Evolutionary conservation across 345 rosid species (phyloP).

Genomic region (Noccaea bulbosa): DNA sequence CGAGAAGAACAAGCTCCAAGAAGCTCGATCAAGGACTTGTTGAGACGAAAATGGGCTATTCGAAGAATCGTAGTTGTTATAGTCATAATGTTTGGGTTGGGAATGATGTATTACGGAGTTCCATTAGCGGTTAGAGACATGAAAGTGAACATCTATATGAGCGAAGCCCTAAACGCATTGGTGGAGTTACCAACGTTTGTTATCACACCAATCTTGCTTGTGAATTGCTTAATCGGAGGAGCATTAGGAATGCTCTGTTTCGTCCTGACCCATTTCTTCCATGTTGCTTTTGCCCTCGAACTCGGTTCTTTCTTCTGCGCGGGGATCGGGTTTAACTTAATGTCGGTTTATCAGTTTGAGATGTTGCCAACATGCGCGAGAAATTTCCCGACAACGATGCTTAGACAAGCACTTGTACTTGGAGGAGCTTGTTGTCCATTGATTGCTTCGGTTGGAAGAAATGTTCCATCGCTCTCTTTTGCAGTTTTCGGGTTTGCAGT

Average conservation of each 20-base stretch:
- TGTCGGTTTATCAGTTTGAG: constrained; percentile 17
- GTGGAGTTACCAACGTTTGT: constrained; percentile 21
- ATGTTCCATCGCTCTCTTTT: constrained; percentile 14
- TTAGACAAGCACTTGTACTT: not conserved
- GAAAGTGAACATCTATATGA: constrained; percentile 12
- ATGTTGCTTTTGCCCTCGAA: constrained; percentile 10
- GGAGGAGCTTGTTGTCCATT: constrained; percentile 20
- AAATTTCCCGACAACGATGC: not conserved
- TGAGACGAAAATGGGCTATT: constrained; percentile 21
- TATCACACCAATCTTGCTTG: constrained; percentile 18
- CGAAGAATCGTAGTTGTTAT: constrained; percentile 13
- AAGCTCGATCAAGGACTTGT: constrained; percentile 23
- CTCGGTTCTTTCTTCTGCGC: constrained; percentile 15
- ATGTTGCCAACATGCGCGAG: constrained; percentile 20
- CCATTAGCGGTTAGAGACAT: constrained; percentile 19
- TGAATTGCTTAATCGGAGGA: constrained; percentile 12
- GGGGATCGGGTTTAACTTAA: not conserved
- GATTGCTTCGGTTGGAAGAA: constrained; percentile 14
- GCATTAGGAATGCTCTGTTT: constrained; percentile 7
- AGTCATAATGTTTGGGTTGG: constrained; percentile 8
- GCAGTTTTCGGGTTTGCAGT: not conserved
- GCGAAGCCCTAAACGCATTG: constrained; percentile 1
- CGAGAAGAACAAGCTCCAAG: not conserved
- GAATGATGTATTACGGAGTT: constrained; percentile 10
- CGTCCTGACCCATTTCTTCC: not conserved